Base-by-base conservation (phyloP, 2,329 filamentous ascomycete genomes). In the Botrytis porri region DNA sequence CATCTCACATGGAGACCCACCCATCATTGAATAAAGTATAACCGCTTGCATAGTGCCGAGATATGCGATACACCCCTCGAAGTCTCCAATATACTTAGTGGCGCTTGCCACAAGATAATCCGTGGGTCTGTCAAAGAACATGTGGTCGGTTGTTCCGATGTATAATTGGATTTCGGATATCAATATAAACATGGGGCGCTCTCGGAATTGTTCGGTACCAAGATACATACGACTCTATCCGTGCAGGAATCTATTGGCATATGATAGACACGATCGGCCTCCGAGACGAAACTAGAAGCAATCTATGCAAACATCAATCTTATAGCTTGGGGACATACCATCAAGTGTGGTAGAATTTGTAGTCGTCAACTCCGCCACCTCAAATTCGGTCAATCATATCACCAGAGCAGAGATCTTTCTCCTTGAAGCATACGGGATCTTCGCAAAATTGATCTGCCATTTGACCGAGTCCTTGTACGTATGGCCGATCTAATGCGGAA, bases 81-180 rank as follows among this genome's bases (percentile, higher is more conserved):
- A 25, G 45, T 39, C 57, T 59, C 51, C n/a, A 71, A 59, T 41
- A 66, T 45, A 43, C n/a, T 37, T 57, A 48, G 70, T 71, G 70
- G 70, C 70, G 45, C 41, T 57, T 54, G 22, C 60, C 45, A 59
- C 45, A 71, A 22, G 54, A 59, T 51, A 43, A 66, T 9, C 14
- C 37, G 22, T 45, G 70, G 59, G 48, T 41, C 48, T 39, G 45
- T 66, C 7, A 32, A 54, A 41, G 37, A 67, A 54, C 70, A 71
- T 71, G 45, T 71, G 43, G 37, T 66, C 69, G 45, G 61, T 16
- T 71, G n/a, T 65, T 20, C 39, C 48, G 22, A 43, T 65, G 45
- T 45, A 45, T 37, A 2, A 70, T 61, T 62, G 57, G 43, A 70
- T 9, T 18, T 41, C 51, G 69, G 59, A 32, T 64, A 37, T 64